Conservation (phyloP, 805 yeast species). For the Teunomyces tritomae region DNA sequence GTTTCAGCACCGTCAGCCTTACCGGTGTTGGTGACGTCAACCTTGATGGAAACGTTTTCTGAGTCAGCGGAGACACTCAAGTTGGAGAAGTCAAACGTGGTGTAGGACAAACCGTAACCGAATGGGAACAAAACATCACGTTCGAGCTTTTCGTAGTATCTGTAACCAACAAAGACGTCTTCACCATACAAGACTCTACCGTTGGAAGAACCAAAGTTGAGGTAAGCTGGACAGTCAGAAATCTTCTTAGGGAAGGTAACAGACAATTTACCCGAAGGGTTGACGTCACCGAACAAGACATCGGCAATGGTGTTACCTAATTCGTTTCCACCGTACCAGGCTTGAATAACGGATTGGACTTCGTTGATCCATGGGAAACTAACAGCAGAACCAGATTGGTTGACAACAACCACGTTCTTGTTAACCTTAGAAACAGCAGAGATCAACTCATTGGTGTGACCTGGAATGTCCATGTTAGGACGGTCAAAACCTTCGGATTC, state of each 20-base stretch:
- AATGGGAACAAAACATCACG: constrained; percentile 54
- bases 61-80: constrained; percentile 30
- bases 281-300: constrained; percentile 56
- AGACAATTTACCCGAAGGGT: constrained; percentile 60
- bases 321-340: constrained; percentile 60
- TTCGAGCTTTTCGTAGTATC: constrained; percentile 54
- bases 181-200: constrained; percentile 63
- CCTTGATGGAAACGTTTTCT: constrained; percentile 28
- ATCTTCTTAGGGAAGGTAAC: constrained; percentile 51
- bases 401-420: constrained; percentile 50
- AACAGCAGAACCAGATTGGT: constrained; percentile 63
- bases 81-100: constrained; percentile 44
- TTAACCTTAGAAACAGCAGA: constrained; percentile 45
- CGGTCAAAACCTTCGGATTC: constrained; percentile 64
- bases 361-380: constrained; percentile 50
- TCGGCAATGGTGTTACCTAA: constrained; percentile 59
- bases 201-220: constrained; percentile 49
- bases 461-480: constrained; percentile 49
- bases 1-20: constrained; percentile 49
- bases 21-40: constrained; percentile 50
- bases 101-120: constrained; percentile 63
- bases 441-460: constrained; percentile 44
- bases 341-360: constrained; percentile 46
- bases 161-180: constrained; percentile 63
- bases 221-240: constrained; percentile 56